Base-by-base conservation (phyloP, 176 grass and related monocot species). In the Juncus effusus region DNA sequence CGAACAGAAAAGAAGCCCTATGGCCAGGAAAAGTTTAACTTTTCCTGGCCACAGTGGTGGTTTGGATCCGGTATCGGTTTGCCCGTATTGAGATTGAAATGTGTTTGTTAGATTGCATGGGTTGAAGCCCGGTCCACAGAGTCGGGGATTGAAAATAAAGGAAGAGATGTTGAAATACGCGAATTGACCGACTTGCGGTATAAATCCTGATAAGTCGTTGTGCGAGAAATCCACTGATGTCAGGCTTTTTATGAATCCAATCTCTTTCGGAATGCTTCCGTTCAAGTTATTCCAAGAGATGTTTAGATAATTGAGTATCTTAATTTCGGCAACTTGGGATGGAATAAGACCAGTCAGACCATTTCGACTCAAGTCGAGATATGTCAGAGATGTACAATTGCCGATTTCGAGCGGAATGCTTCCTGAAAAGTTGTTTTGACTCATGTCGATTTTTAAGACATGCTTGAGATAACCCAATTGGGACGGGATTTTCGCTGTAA, bases 351-450 rank as follows among this genome's bases (percentile, higher is more conserved):
- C 89, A 0, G 57, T 73, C 1, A 93, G 78, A 61, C 16, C 67
- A 57, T 93, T 93, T n/a, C 10, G 67, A 67, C 89, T 93, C 62
- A 93, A 78, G 79, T 93, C 89, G 37, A 93, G 70, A 78, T 80
- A 88, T 38, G 89, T 88, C 16, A 93, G 72, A 65, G 80, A 80
- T 51, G 73, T 13, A 79, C 89, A 93, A 55, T 72, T 58, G 14
- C 89, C 76, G 5, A 93, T 41, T 58, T 88, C 84, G 15, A 39
- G 19, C 1, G 89, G 89, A 59, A 93, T 78, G 41, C 36, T 54
- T 3, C 89, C 89, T 0, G 72, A 73, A 2, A 93, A 80, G 56
- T 72, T 74, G 78, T 93, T 93, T 15, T 77, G 72, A 81, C 85
- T 88, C 72, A 93, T 75, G 76, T 93, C 89, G 53, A 93, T 66